These are phyloP conservation scores for Aphanomyces stellatus DNA, from an alignment of 352 stramenopile species.

Conservation along the genomic window DNA sequence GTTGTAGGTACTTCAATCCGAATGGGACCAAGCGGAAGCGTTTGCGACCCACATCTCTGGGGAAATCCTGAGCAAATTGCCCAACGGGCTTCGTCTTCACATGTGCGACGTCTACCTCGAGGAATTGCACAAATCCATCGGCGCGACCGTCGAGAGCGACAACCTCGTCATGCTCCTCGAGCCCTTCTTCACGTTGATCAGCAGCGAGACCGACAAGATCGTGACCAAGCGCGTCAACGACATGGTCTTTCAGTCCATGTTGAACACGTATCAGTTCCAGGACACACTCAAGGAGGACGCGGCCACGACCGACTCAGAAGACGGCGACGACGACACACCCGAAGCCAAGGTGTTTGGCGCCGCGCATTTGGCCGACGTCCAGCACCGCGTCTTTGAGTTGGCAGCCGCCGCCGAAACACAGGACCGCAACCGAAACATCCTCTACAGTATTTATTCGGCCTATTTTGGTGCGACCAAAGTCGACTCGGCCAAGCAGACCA, in stretches of 20 bases:
- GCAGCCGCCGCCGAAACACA: constrained; percentile 64
- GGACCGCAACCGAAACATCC: constrained; percentile 63
- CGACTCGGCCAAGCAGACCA: constrained; percentile 36
- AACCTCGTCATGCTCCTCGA: constrained; percentile 66
- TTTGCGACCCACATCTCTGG: constrained; percentile 56
- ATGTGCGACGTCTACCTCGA: constrained; percentile 62
- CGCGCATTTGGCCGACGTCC: constrained; percentile 51
- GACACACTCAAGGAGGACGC: constrained; percentile 29
- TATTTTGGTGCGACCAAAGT: constrained; percentile 62
- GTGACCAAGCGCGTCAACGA: constrained; percentile 74
- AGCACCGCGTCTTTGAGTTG: constrained; percentile 74
- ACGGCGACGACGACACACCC: constrained; percentile 34
- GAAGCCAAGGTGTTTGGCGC: constrained; percentile 51
- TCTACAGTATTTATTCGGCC: constrained; percentile 74
- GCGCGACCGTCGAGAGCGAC: constrained; percentile 40
- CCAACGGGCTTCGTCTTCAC: constrained; percentile 75
- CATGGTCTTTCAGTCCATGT: constrained; percentile 57
- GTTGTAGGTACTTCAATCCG: constrained; percentile 45
- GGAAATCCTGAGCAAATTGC: constrained; percentile 65
- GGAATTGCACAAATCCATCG: constrained; percentile 49
- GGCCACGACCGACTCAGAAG: constrained; percentile 30
- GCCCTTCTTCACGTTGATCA: constrained; percentile 73
- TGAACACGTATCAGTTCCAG: constrained; percentile 62
- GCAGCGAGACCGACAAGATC: constrained; percentile 67
- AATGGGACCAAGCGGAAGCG: constrained; percentile 33